Base-by-base conservation (phyloP, 31 red algal species). In the Odonthalia washingtoniensis region DNA sequence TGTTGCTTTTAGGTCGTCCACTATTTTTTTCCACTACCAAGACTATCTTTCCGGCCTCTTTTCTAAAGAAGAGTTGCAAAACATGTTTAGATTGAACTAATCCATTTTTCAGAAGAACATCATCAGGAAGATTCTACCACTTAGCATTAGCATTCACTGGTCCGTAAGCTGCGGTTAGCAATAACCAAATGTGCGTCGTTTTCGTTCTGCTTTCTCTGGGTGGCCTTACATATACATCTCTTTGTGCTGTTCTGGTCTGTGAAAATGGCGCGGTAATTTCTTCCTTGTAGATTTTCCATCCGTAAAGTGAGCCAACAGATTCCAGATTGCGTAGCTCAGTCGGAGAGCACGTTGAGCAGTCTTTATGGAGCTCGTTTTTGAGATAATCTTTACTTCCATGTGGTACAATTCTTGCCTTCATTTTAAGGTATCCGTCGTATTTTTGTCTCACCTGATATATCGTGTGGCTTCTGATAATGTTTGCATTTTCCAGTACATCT, bases 11-110 rank as follows among this genome's bases (percentile, higher is more conserved):
- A 57, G 9, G 49, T 65, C 77, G 24, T 80, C 53, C 2, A 65
- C 52, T 21, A 80, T n/a, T 38, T 46, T 80, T 80, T 35, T 41
- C 46, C 2, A 57, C 45, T 21, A 80, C 28, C 4, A 80, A 38
- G 12, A 41, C 32, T 24, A 74, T 36, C 24, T 74, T 18, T 17
- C 68, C 46, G 16, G 70, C 26, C 31, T 28, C 24, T 3, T 17
- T 57, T 65, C 65, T 46, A 31, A 70, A 85, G 52, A 85, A 85
- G 12, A 85, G 9, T 57, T 85, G 82, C 17, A 67, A 66, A 30
- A 85, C 67, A 32, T 61, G 70, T 3, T 44, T 30, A 39, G 57
- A 46, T 1, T 85, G 82, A 18, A 24, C 17, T 21, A 85, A 61
- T 30, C 70, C 82, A 74, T 46, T 16, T 44, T 37, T 30, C 40